Evolutionary conservation across 2,329 filamentous ascomycete genomes (phyloP).

Genomic region (Penicillium capsulatum): DNA sequence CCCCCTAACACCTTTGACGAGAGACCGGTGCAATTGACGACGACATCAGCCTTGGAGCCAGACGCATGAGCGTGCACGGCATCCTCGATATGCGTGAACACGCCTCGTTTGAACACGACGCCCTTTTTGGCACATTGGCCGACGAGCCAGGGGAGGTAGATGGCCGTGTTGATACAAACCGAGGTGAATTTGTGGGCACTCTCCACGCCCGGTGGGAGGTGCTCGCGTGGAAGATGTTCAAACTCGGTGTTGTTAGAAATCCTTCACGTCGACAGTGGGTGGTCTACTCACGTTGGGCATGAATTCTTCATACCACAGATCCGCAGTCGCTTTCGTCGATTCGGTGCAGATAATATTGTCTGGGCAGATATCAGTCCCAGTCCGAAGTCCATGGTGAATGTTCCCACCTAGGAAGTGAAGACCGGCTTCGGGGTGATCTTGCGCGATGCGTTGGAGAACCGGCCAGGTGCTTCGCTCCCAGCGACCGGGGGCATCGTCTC

Average conservation of each 20-base stretch:
- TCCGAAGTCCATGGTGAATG: background rate
- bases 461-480: conserved; percentile 65
- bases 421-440: conserved; percentile 69
- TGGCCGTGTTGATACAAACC: conserved; percentile 83
- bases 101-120: conserved; percentile 61
- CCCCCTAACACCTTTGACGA: conserved; percentile 72
- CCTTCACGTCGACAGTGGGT: background rate
- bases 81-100: conserved; percentile 66
- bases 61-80: conserved; percentile 59
- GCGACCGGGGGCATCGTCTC: conserved; percentile 36
- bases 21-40: conserved; percentile 84
- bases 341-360: conserved; percentile 49
- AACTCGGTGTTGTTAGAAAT: conserved; percentile 44
- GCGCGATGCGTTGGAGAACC: conserved; percentile 56
- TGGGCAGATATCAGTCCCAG: background rate
- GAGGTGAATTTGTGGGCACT: conserved; percentile 74
- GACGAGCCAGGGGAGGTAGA: conserved; percentile 83
- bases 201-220: conserved; percentile 62
- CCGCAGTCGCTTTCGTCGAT: conserved; percentile 63
- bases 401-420: conserved; percentile 68
- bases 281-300: conserved; percentile 59
- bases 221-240: conserved; percentile 52
- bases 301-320: conserved; percentile 70
- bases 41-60: conserved; percentile 57
- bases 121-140: conserved; percentile 73